These are phyloP conservation scores for Ceratocystis colombiana DNA, from an alignment of 2,329 filamentous ascomycete species.

Conservation along the genomic window DNA sequence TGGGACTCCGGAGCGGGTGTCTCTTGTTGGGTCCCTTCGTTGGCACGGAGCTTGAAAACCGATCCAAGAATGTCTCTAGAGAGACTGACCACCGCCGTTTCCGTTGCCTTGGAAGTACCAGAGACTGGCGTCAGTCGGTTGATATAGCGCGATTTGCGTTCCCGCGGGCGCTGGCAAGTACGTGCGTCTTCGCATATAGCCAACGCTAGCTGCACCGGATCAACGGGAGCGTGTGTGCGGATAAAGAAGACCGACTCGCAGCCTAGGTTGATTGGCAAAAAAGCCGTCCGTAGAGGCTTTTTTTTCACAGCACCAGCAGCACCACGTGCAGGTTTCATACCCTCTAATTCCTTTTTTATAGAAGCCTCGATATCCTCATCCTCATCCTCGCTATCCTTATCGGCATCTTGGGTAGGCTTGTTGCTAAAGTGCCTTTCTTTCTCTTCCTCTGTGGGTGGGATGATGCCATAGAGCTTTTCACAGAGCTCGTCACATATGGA, in stretches of 20 bases:
- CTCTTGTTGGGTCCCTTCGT: constrained; percentile 15
- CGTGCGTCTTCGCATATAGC: constrained; percentile 48
- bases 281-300: constrained; percentile 36
- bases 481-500: constrained; percentile 59
- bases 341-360: constrained; percentile 61
- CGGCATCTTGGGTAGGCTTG: constrained; percentile 27
- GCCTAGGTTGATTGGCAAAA: constrained; percentile 44
- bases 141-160: constrained; percentile 46
- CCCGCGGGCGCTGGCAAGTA: constrained; percentile 35
- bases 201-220: constrained; percentile 45
- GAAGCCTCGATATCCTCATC: constrained; percentile 60
- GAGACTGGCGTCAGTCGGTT: constrained; percentile 48
- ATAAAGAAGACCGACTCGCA: constrained; percentile 57
- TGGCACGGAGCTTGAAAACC: constrained; percentile 46
- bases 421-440: constrained; percentile 27
- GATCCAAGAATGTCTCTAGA: constrained; percentile 51
- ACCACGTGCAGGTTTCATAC: constrained; percentile 42
- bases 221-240: constrained; percentile 45
- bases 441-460: constrained; percentile 32
- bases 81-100: constrained; percentile 56
- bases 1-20: background rate
- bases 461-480: constrained; percentile 49
- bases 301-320: constrained; percentile 27
- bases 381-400: constrained; percentile 34
- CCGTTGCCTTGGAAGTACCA: constrained; percentile 53